Percentiles rank a stretch among this genome's conserved stretches.
Conservation (phyloP, 2,329 filamentous ascomycete species). For the Venturia effusa region DNA sequence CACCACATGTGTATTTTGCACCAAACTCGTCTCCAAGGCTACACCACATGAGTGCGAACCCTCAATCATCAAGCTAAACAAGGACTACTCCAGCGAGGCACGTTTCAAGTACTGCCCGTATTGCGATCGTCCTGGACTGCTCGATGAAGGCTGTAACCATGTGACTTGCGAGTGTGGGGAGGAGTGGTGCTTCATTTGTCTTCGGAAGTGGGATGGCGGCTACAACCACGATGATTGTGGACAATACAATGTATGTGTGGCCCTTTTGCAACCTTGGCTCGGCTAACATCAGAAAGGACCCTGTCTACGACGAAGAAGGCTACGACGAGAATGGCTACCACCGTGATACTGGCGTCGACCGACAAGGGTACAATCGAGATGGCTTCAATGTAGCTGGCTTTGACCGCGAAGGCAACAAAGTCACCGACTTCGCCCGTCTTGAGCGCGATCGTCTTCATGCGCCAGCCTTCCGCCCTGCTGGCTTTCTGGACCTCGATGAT, state of each 20-base stretch:
- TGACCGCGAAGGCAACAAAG: neutral
- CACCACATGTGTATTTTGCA: neutral
- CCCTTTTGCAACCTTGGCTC: neutral
- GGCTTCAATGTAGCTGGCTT: neutral
- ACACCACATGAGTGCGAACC: neutral
- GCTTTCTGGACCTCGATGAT: neutral
- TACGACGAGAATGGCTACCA: conserved; percentile 25
- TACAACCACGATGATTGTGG: conserved; percentile 22
- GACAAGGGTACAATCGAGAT: conserved; percentile 17
- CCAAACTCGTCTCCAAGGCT: neutral
- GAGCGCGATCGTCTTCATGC: neutral
- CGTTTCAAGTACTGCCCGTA: conserved; percentile 21
- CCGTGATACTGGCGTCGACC: conserved; percentile 19
- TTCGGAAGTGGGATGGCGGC: conserved; percentile 18
- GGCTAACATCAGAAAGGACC: conserved; percentile 10
- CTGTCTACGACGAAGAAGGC: conserved; percentile 21
- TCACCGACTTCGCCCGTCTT: neutral
- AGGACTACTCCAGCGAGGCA: conserved; percentile 17
- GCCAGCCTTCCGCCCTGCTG: neutral
- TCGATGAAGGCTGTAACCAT: conserved; percentile 25
- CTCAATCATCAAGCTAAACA: conserved; percentile 13
- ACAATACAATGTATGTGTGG: conserved; percentile 17
- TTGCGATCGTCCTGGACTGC: conserved; percentile 20
- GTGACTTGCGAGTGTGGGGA: conserved; percentile 21
- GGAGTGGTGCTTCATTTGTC: conserved; percentile 24